These are phyloP conservation scores for Citeromyces hawaiiensis DNA, from an alignment of 1,139 yeast genomes.

Conservation along the genomic window DNA sequence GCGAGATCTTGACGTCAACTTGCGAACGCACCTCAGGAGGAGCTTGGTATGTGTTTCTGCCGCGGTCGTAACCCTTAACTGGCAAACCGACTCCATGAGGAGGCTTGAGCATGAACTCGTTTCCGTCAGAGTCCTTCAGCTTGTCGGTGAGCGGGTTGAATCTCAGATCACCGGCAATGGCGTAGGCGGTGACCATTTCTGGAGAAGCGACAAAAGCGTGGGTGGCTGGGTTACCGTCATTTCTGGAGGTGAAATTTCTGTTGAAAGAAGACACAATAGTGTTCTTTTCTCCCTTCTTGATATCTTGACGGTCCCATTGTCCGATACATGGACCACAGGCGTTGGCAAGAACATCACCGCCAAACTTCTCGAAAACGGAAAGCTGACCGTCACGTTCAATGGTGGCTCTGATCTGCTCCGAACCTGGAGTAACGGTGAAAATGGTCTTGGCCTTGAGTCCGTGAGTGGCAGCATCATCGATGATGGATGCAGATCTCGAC, in stretches of 20 bases:
- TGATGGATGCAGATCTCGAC: constrained; percentile 86
- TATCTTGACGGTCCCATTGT: constrained; percentile 98
- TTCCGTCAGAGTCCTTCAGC: constrained; percentile 87
- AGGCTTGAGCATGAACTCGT: constrained; percentile 84
- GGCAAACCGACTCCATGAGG: constrained; percentile 95
- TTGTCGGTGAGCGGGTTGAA: constrained; percentile 97
- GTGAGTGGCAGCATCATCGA: constrained; percentile 67
- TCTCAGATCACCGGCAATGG: constrained; percentile 94
- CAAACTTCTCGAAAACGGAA: constrained; percentile 66
- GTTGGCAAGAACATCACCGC: constrained; percentile 86
- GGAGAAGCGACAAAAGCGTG: constrained; percentile 98
- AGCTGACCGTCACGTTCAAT: constrained; percentile 89
- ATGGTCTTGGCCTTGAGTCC: constrained; percentile 91
- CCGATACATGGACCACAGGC: constrained; percentile 99
- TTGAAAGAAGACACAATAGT: constrained; percentile 97
- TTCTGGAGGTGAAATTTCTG: constrained; percentile 98
- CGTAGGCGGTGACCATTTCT: constrained; percentile 92
- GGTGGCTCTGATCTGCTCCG: constrained; percentile 97
- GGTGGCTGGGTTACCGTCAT: constrained; percentile 97
- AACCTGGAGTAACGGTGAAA: constrained; percentile 92
- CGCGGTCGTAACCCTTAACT: constrained; percentile 81
- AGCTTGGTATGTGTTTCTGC: constrained; percentile 95
- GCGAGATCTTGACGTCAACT: constrained; percentile 67
- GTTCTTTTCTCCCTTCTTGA: constrained; percentile 96
- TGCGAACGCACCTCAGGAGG: constrained; percentile 82